These are phyloP conservation scores for Paramecium biaurelia DNA, from an alignment of 73 alveolate species.

Conservation along the genomic window DNA sequence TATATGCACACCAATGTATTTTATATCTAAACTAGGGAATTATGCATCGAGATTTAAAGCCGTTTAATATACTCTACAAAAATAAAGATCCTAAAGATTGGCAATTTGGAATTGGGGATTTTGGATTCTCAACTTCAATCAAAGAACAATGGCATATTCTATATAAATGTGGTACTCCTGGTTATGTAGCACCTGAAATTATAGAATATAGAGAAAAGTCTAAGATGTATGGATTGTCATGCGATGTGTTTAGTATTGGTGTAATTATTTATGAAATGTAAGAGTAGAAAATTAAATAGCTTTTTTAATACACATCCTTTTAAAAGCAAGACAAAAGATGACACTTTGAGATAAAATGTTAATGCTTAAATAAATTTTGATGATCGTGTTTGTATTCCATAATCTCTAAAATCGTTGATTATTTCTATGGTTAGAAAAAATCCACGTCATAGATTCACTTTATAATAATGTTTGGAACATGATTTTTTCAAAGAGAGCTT, in stretches of 20 bases:
- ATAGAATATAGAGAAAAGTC: not conserved
- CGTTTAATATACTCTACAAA: not conserved
- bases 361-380: not conserved
- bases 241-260: constrained; percentile 43
- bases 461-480: not conserved
- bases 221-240: not conserved
- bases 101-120: constrained; percentile 15
- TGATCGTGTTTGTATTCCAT: not conserved
- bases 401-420: not conserved
- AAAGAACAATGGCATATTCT: not conserved
- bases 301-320: constrained; percentile 29
- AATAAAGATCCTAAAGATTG: not conserved
- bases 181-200: constrained; percentile 50
- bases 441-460: not conserved
- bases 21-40: not conserved
- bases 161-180: constrained; percentile 51
- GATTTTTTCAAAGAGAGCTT: constrained; percentile 15
- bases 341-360: not conserved
- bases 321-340: not conserved
- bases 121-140: constrained; percentile 30
- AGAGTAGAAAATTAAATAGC: not conserved
- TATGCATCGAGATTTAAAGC: constrained; percentile 48
- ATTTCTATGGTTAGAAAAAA: not conserved
- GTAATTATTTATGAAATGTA: constrained; percentile 34
- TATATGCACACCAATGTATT: constrained; percentile 27